Percentiles rank a stretch among this genome's conserved stretches.
These are phyloP conservation scores for Fusarium falciforme DNA, from an alignment of 2,329 filamentous ascomycete genomes.

Conservation along the genomic window DNA sequence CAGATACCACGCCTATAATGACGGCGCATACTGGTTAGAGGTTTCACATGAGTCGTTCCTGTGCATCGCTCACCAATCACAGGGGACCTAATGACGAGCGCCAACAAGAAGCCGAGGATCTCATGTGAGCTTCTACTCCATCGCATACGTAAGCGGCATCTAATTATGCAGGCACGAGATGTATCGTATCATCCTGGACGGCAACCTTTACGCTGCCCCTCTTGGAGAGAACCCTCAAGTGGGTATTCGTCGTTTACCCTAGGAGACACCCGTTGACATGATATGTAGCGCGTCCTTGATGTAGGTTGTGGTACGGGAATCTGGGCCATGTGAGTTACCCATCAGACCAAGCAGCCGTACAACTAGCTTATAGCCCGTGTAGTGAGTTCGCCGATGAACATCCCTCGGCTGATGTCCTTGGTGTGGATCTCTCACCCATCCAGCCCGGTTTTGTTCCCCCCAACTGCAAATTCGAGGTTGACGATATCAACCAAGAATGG, in stretches of 20 bases:
- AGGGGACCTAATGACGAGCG: conserved; percentile 40
- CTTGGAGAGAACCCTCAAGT: conserved; percentile 41
- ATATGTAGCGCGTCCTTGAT: conserved; percentile 42
- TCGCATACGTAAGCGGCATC: background rate
- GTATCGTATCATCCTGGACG: conserved; percentile 41
- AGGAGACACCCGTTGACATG: background rate
- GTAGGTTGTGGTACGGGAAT: conserved; percentile 52
- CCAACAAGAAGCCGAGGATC: conserved; percentile 40
- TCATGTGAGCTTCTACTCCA: conserved; percentile 25
- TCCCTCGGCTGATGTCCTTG: conserved; percentile 59
- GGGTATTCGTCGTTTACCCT: background rate
- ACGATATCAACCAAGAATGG: conserved; percentile 66
- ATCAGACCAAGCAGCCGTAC: background rate
- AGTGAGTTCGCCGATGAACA: conserved; percentile 52
- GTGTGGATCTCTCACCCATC: conserved; percentile 69
- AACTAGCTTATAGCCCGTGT: background rate
- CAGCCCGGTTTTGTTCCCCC: conserved; percentile 67
- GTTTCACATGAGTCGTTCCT: background rate
- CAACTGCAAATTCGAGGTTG: conserved; percentile 73
- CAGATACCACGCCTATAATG: conserved; percentile 59
- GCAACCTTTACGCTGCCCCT: conserved; percentile 47
- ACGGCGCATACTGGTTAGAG: conserved; percentile 51
- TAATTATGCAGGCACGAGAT: conserved; percentile 34
- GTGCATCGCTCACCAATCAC: background rate
- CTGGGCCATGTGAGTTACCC: conserved; percentile 46